phyloP scores from a whole-genome alignment of 2,329 filamentous ascomycete genomes.

The Pseudovirgaria hyperparasitica region DNA sequence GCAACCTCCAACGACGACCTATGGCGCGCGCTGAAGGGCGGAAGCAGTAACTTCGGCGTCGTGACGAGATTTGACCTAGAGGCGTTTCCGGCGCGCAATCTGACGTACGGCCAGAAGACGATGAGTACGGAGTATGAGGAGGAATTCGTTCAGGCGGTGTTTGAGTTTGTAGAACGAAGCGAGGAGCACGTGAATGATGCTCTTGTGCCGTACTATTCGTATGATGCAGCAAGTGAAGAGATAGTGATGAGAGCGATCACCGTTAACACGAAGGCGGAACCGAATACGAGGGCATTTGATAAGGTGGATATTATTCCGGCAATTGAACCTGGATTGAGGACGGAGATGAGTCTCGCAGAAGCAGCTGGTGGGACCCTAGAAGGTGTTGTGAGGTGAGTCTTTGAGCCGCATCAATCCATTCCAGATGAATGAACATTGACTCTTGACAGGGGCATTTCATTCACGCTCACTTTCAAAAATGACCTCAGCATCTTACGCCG shows the following conservation, averaged over 20 bases:
- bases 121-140: constrained; percentile 3
- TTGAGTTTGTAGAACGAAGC: constrained; percentile 4
- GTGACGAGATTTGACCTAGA: constrained; percentile 29
- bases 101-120: constrained; percentile 7
- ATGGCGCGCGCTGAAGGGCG: constrained; percentile 29
- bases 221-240: constrained; percentile 1
- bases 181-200: constrained; percentile 3
- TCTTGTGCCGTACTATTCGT: constrained; percentile 3
- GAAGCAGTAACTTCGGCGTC: constrained; percentile 30
- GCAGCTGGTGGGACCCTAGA: constrained; percentile 3
- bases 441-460: constrained; percentile 1
- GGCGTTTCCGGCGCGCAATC: constrained; percentile 11
- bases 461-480: constrained; percentile 6
- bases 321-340: constrained; percentile 1
- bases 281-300: constrained; percentile 6
- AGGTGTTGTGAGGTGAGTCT: neutral
- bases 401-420: neutral
- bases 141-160: constrained; percentile 4
- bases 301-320: constrained; percentile 2
- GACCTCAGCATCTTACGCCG: constrained; percentile 3
- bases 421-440: neutral
- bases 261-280: constrained; percentile 4
- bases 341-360: constrained; percentile 3
- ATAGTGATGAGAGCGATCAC: constrained; percentile 1
- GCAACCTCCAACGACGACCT: constrained; percentile 20